Percentiles rank a stretch among this genome's conserved stretches.
Conservation (phyloP, 2,329 filamentous ascomycete genomes). For the Apiospora malaysiana region DNA sequence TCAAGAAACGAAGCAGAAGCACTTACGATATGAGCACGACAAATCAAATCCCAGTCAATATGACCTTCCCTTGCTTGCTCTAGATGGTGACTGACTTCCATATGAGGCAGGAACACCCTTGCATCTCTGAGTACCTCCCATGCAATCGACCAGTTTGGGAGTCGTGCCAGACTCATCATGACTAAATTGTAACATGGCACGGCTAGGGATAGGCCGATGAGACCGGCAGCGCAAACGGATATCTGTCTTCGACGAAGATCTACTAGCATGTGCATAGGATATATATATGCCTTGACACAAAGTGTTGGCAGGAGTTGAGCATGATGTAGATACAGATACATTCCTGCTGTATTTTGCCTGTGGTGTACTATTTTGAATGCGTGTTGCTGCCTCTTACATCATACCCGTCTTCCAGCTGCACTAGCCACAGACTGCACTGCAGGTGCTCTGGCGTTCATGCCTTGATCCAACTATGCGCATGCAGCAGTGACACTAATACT, state of each 20-base stretch:
- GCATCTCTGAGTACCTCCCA: slow-evolving; percentile 3
- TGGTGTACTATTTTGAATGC: background rate
- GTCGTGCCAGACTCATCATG: background rate
- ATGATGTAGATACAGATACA: background rate
- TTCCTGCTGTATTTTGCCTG: background rate
- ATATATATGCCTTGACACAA: background rate
- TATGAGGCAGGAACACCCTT: background rate
- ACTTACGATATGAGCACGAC: background rate
- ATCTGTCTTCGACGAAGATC: background rate
- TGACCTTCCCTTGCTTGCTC: slow-evolving; percentile 1
- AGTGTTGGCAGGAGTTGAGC: background rate
- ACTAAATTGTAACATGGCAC: background rate
- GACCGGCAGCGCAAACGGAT: background rate
- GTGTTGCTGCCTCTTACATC: slow-evolving; percentile 2
- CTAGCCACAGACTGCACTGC: too few relatives aligned
- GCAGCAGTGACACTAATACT: too few relatives aligned
- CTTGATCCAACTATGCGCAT: too few relatives aligned
- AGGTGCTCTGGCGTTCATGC: too few relatives aligned
- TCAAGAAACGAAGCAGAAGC: background rate
- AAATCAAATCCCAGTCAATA: slow-evolving; percentile 2
- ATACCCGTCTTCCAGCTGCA: too few relatives aligned
- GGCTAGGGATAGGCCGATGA: background rate
- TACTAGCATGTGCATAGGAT: background rate
- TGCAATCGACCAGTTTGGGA: background rate
- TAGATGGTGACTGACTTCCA: background rate